Conservation (phyloP, 2,329 filamentous ascomycete species). For the Graphiopsis chlorocephala region DNA sequence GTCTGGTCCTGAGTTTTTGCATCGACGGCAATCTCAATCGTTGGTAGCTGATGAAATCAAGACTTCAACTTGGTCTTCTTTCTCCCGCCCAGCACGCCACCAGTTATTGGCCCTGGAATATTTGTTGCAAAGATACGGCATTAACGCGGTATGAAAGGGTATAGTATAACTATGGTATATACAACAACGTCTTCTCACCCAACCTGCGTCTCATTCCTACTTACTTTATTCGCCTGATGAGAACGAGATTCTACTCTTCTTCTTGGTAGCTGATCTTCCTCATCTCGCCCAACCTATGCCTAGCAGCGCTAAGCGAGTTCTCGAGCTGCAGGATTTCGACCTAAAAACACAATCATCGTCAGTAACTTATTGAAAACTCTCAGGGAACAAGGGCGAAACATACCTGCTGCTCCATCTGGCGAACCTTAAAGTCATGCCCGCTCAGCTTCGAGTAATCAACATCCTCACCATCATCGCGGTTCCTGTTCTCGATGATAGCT, state of each 20-base stretch:
- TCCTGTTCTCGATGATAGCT: conserved; percentile 84
- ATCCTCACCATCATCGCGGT: conserved; percentile 71
- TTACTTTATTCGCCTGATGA: no score
- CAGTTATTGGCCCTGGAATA: no score
- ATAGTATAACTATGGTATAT: conserved; percentile 1
- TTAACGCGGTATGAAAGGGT: neutral
- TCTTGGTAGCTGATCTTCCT: conserved; percentile 93
- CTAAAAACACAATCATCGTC: conserved; percentile 45
- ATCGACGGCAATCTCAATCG: no score
- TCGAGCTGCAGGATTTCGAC: conserved; percentile 97
- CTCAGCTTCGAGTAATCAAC: conserved; percentile 87
- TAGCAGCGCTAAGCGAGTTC: conserved; percentile 75
- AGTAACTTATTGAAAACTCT: neutral
- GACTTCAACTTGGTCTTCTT: no score
- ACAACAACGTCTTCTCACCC: neutral
- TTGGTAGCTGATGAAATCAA: no score
- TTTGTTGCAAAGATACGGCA: no score
- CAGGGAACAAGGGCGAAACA: conserved; percentile 37
- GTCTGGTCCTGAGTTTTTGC: no score
- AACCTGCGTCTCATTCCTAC: neutral
- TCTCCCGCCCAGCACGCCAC: no score
- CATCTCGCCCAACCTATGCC: conserved; percentile 91
- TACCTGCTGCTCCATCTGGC: conserved; percentile 99
- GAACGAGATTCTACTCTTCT: conserved; percentile 44
- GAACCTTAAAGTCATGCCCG: conserved; percentile 95